Evolutionary conservation across 768 basidiomycete genomes (phyloP).

Genomic region (Hericium alpestre): DNA sequence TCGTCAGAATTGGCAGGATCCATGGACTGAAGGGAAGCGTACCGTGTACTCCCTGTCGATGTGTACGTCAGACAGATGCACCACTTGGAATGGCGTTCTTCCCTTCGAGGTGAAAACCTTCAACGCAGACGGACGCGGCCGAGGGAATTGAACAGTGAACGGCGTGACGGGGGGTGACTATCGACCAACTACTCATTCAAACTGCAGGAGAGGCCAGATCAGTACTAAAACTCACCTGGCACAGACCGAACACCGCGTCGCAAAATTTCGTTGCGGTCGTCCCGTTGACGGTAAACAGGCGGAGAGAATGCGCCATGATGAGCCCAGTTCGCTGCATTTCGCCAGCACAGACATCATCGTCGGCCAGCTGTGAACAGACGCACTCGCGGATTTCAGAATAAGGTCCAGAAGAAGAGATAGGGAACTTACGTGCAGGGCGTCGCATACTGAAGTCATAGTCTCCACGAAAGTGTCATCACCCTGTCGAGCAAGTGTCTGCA

Average conservation of each 20-base stretch:
- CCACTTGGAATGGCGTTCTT: not conserved
- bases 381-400: too few relatives aligned
- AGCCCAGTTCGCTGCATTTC: not conserved
- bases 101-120: not conserved
- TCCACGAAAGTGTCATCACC: not conserved
- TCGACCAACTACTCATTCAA: too few relatives aligned
- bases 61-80: constrained; percentile 1
- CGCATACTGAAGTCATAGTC: not conserved
- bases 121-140: not conserved
- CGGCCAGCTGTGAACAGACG: not conserved
- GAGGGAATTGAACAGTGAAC: not conserved
- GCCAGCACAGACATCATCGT: not conserved
- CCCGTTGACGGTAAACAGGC: not conserved
- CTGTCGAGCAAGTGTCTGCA: not conserved
- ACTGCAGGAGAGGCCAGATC: too few relatives aligned
- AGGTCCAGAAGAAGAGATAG: not conserved
- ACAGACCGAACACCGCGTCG: constrained; percentile 1
- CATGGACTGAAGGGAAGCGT: not conserved
- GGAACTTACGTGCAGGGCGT: not conserved
- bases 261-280: constrained; percentile 1
- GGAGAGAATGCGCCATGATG: not conserved
- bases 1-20: not conserved
- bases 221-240: not conserved
- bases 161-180: constrained; percentile 1
- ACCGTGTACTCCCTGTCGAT: constrained; percentile 1